These are phyloP conservation scores for Turritis glabra DNA, from an alignment of 345 rosid species.

Conservation along the genomic window DNA sequence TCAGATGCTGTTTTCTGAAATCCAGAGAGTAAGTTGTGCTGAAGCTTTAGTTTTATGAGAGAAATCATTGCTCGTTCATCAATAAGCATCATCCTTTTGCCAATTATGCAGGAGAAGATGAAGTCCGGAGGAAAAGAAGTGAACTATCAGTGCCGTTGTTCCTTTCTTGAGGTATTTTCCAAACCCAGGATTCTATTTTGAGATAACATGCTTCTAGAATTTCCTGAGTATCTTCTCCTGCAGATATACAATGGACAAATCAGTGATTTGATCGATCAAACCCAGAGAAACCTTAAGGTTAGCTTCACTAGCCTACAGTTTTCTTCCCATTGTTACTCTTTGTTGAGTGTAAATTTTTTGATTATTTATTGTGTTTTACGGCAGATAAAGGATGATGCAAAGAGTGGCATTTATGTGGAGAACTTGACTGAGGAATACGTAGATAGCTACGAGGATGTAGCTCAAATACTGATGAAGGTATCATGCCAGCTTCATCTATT, in stretches of 20 bases:
- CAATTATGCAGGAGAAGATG: slow-evolving; percentile 61
- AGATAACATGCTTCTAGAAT: background rate
- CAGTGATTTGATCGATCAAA: slow-evolving; percentile 90
- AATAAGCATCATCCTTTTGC: slow-evolving; percentile 3
- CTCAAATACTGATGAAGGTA: slow-evolving; percentile 92
- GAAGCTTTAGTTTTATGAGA: slow-evolving; percentile 1
- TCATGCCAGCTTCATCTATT: slow-evolving; percentile 4
- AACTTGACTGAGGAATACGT: slow-evolving; percentile 91
- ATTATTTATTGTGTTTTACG: slow-evolving; percentile 9
- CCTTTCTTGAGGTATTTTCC: slow-evolving; percentile 83
- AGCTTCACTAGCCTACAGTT: background rate
- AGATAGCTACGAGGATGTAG: slow-evolving; percentile 72
- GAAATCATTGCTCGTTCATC: slow-evolving; percentile 6
- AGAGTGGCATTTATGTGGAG: slow-evolving; percentile 77
- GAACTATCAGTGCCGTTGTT: slow-evolving; percentile 94
- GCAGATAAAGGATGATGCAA: slow-evolving; percentile 83
- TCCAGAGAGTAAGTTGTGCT: slow-evolving; percentile 60
- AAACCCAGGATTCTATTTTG: background rate
- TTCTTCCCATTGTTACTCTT: slow-evolving; percentile 9
- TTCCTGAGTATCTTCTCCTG: slow-evolving; percentile 15
- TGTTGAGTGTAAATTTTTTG: background rate
- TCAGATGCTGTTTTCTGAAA: slow-evolving; percentile 78
- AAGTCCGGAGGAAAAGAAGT: slow-evolving; percentile 65
- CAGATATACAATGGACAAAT: slow-evolving; percentile 92
- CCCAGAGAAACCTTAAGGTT: slow-evolving; percentile 92